A percentile compares a stretch with the other conserved stretches of the same genome.
Conservation (phyloP, 768 basidiomycete genomes). For the Pisolithus sp. region DNA sequence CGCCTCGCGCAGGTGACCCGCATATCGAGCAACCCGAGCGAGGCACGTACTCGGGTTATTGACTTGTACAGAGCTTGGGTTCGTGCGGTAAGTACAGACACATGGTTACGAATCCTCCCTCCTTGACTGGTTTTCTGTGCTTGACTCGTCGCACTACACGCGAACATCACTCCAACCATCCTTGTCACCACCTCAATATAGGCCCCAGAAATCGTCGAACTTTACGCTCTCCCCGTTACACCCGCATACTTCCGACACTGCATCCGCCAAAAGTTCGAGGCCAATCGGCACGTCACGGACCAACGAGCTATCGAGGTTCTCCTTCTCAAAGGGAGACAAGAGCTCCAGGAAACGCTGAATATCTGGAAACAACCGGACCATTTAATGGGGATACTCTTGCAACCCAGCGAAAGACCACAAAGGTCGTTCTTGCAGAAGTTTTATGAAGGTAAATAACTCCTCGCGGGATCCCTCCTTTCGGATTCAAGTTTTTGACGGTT, state of each 20-base stretch:
- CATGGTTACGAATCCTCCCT: constrained; percentile 1
- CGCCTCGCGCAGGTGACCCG: constrained; percentile 71
- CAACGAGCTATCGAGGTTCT: constrained; percentile 78
- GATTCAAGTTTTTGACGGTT: background rate
- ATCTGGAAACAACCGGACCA: constrained; percentile 88
- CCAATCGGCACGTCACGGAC: constrained; percentile 78
- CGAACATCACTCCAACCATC: background rate
- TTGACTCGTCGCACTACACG: background rate
- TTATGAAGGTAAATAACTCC: constrained; percentile 57
- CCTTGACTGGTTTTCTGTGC: background rate
- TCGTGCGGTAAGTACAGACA: constrained; percentile 60
- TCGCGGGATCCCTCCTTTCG: constrained; percentile 1
- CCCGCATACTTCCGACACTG: constrained; percentile 72
- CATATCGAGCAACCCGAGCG: constrained; percentile 47
- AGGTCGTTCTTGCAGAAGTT: constrained; percentile 78
- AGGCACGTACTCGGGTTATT: constrained; percentile 62
- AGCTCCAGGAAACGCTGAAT: constrained; percentile 93
- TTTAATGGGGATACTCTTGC: constrained; percentile 62
- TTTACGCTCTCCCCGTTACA: constrained; percentile 80
- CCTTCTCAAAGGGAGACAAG: constrained; percentile 75
- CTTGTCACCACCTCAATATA: constrained; percentile 27
- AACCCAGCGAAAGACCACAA: constrained; percentile 38
- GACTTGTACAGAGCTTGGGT: constrained; percentile 92
- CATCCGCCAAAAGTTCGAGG: constrained; percentile 83
- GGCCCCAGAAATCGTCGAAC: constrained; percentile 84